phyloP scores from a whole-genome alignment of 2,329 filamentous ascomycete species.

The Mariannaea elegans region DNA sequence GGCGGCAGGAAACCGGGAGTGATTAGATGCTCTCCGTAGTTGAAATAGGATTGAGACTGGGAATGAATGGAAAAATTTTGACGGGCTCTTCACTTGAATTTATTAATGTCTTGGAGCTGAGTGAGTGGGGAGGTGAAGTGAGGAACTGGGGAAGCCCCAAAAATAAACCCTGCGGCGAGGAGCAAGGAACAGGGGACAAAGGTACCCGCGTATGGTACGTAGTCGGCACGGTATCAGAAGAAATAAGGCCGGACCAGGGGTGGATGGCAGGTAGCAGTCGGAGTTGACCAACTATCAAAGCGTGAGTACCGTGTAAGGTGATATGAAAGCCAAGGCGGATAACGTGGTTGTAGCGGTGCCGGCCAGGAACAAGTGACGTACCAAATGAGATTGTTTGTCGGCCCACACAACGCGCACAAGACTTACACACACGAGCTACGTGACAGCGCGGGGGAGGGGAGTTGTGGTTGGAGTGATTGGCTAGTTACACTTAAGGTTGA shows the following conservation, averaged over 20 bases:
- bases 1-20: background rate
- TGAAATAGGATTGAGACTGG: conserved; percentile 11
- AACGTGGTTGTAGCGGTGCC: conserved; percentile 20
- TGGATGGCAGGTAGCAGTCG: conserved; percentile 30
- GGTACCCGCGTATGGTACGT: conserved; percentile 4
- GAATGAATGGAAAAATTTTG: background rate
- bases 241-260: conserved; percentile 14
- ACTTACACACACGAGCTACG: conserved; percentile 22
- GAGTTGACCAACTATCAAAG: conserved; percentile 5
- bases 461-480: conserved; percentile 2
- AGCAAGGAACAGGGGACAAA: background rate
- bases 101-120: conserved; percentile 3
- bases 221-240: conserved; percentile 17
- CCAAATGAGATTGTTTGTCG: background rate
- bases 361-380: conserved; percentile 1
- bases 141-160: conserved; percentile 21
- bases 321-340: conserved; percentile 10
- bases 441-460: conserved; percentile 29
- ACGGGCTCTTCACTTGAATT: conserved; percentile 6
- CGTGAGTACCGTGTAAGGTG: conserved; percentile 4
- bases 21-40: background rate
- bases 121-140: conserved; percentile 20
- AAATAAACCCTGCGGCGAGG: conserved; percentile 32
- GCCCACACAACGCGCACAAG: background rate
- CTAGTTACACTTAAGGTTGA: conserved; percentile 11